Conservation (phyloP, 371 early-diverging fungal genomes). For the Basidiobolus meristosporus region DNA sequence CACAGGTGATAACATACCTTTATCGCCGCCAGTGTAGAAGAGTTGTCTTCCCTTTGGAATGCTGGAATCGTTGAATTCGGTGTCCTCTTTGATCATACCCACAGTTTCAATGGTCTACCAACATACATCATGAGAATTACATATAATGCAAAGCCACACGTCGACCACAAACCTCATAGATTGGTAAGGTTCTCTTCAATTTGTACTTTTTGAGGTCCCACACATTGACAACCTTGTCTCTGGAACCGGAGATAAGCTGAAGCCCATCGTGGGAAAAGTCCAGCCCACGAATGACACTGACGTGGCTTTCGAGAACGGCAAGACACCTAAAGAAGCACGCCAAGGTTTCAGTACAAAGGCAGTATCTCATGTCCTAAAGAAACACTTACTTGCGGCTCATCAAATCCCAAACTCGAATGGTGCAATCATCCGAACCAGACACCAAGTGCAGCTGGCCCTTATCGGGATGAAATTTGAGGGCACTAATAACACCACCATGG, state of each 20-base stretch:
- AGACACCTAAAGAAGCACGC: conserved; percentile 30
- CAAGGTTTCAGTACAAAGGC: not conserved
- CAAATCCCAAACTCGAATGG: conserved; percentile 80
- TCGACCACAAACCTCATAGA: conserved; percentile 34
- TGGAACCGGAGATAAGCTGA: conserved; percentile 68
- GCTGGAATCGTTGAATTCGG: conserved; percentile 12
- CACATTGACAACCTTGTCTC: conserved; percentile 86
- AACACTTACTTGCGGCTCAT: conserved; percentile 28
- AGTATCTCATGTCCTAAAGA: not conserved
- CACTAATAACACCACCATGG: conserved; percentile 75
- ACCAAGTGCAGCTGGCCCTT: conserved; percentile 38
- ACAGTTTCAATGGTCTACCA: conserved; percentile 42
- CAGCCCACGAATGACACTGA: conserved; percentile 79
- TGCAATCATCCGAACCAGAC: conserved; percentile 79
- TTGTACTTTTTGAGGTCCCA: conserved; percentile 63
- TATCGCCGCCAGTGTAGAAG: conserved; percentile 76
- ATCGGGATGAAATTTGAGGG: conserved; percentile 63
- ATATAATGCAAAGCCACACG: no score
- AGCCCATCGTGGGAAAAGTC: conserved; percentile 55
- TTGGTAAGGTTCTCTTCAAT: conserved; percentile 66
- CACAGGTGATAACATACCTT: conserved; percentile 19
- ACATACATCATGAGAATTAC: no score
- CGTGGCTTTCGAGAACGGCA: conserved; percentile 64
- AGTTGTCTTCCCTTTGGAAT: conserved; percentile 14
- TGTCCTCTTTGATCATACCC: conserved; percentile 27